phyloP scores from a whole-genome alignment of 805 yeast species.

The Cyberlindnera saturnus region DNA sequence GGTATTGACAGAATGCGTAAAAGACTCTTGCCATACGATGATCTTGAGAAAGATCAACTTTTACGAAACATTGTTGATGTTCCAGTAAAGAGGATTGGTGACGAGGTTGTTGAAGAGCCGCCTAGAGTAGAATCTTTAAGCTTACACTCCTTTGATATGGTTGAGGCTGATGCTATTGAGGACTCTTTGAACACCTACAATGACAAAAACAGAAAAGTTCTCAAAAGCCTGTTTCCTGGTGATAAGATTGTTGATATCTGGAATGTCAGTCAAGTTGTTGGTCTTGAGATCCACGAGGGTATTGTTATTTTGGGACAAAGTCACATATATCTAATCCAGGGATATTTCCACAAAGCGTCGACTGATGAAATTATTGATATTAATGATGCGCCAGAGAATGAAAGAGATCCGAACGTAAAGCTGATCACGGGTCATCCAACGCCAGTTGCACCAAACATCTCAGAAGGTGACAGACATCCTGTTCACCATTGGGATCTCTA shows the following conservation, averaged over 20 bases:
- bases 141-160: conserved; percentile 35
- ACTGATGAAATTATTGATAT: conserved; percentile 57
- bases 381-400: conserved; percentile 53
- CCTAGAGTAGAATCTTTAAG: conserved; percentile 21
- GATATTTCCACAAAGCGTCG: conserved; percentile 51
- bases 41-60: conserved; percentile 37
- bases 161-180: conserved; percentile 34
- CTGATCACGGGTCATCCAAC: conserved; percentile 48
- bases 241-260: conserved; percentile 68
- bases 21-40: conserved; percentile 50
- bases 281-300: conserved; percentile 73
- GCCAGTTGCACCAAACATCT: conserved; percentile 5
- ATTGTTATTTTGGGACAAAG: conserved; percentile 62
- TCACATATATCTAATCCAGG: conserved; percentile 63
- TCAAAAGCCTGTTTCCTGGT: conserved; percentile 60
- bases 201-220: conserved; percentile 69
- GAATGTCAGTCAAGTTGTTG: conserved; percentile 72
- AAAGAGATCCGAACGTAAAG: conserved; percentile 64
- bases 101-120: conserved; percentile 5
- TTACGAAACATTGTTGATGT: conserved; percentile 36
- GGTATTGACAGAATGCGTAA: conserved; percentile 63
- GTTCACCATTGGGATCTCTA: conserved; percentile 56
- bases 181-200: conserved; percentile 34
- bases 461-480: conserved; percentile 33
- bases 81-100: conserved; percentile 26